Conservation (phyloP, 495 filamentous ascomycete species). For the Penicillium steckii region DNA sequence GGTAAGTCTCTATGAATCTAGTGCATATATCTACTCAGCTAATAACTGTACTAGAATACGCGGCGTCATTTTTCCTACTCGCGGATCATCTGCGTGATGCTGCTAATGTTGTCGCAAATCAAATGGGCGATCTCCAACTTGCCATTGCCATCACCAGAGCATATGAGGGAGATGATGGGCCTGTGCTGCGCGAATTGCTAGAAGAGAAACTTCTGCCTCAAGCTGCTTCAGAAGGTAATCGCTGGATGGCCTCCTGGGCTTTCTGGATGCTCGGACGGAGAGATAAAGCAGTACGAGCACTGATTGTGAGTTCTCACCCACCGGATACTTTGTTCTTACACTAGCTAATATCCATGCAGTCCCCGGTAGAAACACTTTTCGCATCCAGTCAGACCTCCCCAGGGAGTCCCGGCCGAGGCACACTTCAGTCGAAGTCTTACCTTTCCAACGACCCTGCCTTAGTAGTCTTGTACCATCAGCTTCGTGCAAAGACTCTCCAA, state of each 20-base stretch:
- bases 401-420: conserved; percentile 37
- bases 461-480: conserved; percentile 80
- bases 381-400: conserved; percentile 45
- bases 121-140: conserved; percentile 84
- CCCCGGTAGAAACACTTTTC: conserved; percentile 72
- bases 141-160: conserved; percentile 87
- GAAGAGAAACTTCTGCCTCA: conserved; percentile 76
- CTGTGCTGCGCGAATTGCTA: conserved; percentile 69
- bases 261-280: conserved; percentile 87
- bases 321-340: neutral
- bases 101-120: conserved; percentile 77
- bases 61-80: conserved; percentile 92
- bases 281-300: conserved; percentile 82
- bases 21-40: neutral
- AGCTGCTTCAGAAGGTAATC: conserved; percentile 77
- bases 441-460: conserved; percentile 88
- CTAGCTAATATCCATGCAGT: conserved; percentile 44
- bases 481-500: conserved; percentile 81
- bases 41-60: conserved; percentile 65
- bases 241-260: conserved; percentile 95
- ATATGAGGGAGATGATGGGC: conserved; percentile 83
- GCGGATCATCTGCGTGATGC: conserved; percentile 85
- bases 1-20: conserved; percentile 45
- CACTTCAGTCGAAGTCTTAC: conserved; percentile 71
- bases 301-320: conserved; percentile 51